Conservation (phyloP, 352 stramenopile species). For the Blastocystis sp. region DNA sequence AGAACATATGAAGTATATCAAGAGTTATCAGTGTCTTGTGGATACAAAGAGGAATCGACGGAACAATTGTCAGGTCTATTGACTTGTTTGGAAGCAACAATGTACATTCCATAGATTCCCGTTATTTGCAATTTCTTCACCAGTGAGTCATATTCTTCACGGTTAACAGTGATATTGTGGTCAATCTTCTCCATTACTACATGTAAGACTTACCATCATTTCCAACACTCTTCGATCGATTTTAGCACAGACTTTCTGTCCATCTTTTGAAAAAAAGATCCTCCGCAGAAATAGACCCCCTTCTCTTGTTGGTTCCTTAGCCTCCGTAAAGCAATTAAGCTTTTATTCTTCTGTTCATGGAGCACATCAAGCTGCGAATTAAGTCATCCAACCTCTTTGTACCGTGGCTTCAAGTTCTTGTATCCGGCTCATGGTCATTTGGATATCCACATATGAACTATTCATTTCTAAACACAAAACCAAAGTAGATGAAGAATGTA, state of each 20-base stretch:
- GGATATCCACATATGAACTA: constrained; percentile 34
- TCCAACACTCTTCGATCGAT: constrained; percentile 17
- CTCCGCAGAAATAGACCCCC: constrained; percentile 37
- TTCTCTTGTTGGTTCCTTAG: background rate
- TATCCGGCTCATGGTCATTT: constrained; percentile 41
- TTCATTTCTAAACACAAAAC: constrained; percentile 3
- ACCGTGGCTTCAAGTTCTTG: constrained; percentile 35
- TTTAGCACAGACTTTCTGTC: constrained; percentile 10
- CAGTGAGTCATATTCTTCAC: constrained; percentile 1
- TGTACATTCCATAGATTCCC: constrained; percentile 41
- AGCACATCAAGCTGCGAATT: background rate
- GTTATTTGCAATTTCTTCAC: constrained; percentile 14
- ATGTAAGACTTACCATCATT: background rate
- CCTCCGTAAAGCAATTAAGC: background rate
- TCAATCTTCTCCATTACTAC: constrained; percentile 41
- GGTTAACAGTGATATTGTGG: constrained; percentile 13
- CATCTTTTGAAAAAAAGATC: constrained; percentile 55
- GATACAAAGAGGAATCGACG: background rate
- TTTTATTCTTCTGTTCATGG: constrained; percentile 36
- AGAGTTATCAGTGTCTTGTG: constrained; percentile 19
- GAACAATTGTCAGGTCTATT: constrained; percentile 1
- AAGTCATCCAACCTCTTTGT: background rate
- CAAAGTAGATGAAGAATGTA: background rate
- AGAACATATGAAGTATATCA: constrained; percentile 48
- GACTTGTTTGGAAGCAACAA: constrained; percentile 41